Percentiles rank a stretch among this genome's conserved stretches.
Conservation (phyloP, 2,329 filamentous ascomycete species). For the Lanzia echinophila region DNA sequence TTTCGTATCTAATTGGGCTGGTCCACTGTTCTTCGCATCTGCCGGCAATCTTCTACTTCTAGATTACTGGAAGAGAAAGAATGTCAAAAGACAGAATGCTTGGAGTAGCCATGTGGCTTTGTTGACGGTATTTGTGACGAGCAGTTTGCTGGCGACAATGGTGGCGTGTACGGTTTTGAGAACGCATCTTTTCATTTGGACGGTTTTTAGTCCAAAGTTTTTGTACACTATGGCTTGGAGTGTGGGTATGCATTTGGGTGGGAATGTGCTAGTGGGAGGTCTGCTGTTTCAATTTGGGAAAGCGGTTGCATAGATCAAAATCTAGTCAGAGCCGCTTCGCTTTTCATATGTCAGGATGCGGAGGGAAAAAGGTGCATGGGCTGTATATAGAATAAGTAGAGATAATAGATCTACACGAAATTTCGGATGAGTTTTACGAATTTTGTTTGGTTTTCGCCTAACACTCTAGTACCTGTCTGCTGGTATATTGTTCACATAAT, state of each 20-base stretch:
- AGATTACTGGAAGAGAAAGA: conserved; percentile 8
- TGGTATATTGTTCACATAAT: neutral
- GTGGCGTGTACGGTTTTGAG: conserved; percentile 75
- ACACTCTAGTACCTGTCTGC: too few species aligned
- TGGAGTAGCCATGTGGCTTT: conserved; percentile 49
- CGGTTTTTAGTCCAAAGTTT: conserved; percentile 95
- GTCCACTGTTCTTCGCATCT: conserved; percentile 78
- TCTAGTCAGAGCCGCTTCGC: neutral
- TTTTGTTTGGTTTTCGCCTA: too few species aligned
- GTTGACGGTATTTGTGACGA: conserved; percentile 64
- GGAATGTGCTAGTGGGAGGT: conserved; percentile 61
- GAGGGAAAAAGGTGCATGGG: neutral
- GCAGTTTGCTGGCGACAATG: conserved; percentile 70
- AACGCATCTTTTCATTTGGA: conserved; percentile 96
- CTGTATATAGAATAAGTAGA: neutral
- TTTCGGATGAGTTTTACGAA: too few species aligned
- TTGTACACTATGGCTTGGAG: conserved; percentile 88
- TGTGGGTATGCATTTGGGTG: conserved; percentile 68
- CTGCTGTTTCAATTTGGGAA: conserved; percentile 36
- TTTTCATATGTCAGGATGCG: neutral
- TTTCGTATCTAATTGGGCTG: conserved; percentile 87
- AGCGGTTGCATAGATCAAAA: neutral
- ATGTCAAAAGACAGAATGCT: conserved; percentile 10
- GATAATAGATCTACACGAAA: too few species aligned
- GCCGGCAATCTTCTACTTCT: conserved; percentile 57